phyloP scores from a whole-genome alignment of 495 filamentous ascomycete species.

The Amorphotheca resinae region DNA sequence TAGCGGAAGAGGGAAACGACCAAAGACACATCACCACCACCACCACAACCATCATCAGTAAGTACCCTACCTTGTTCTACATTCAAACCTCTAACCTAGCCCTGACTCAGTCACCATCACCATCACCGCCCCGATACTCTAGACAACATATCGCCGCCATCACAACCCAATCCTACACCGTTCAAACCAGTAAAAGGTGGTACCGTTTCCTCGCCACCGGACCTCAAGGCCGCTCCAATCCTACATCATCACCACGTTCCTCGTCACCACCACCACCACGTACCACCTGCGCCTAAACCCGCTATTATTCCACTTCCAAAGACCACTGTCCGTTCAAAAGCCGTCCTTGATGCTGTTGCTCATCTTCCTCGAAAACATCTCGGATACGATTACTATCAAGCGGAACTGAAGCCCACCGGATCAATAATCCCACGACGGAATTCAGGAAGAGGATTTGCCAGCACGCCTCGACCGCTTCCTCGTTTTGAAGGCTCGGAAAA shows the following conservation, averaged over 20 bases:
- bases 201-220: constrained; percentile 9
- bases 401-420: constrained; percentile 43
- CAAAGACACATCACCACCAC: constrained; percentile 52
- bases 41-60: constrained; percentile 57
- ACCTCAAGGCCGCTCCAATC: constrained; percentile 10
- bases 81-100: constrained; percentile 10
- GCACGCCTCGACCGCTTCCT: constrained; percentile 62
- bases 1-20: constrained; percentile 40
- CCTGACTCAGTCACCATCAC: constrained; percentile 21
- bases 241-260: constrained; percentile 19
- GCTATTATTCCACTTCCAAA: constrained; percentile 45
- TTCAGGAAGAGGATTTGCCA: constrained; percentile 42
- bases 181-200: constrained; percentile 16
- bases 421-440: constrained; percentile 21
- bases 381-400: constrained; percentile 42
- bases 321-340: constrained; percentile 49
- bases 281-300: constrained; percentile 24
- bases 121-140: constrained; percentile 13
- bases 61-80: constrained; percentile 19
- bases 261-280: constrained; percentile 55
- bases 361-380: constrained; percentile 67
- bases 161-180: constrained; percentile 14
- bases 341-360: constrained; percentile 54
- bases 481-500: constrained; percentile 75
- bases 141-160: constrained; percentile 16